These are phyloP conservation scores for Verticillium alfalfae DNA, from an alignment of 2,329 filamentous ascomycete species.

Conservation along the genomic window DNA sequence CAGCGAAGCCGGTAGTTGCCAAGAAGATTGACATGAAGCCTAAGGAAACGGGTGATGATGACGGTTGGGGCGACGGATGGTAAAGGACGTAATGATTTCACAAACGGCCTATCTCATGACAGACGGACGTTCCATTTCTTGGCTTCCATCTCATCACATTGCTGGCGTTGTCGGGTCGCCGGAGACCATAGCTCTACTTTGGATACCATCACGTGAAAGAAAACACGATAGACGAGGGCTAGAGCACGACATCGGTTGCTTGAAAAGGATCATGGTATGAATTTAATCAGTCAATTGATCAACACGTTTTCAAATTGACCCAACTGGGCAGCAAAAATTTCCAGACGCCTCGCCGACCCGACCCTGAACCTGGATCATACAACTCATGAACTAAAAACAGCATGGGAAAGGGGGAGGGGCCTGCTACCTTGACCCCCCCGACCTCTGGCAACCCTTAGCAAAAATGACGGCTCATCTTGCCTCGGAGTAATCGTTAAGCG, in stretches of 20 bases:
- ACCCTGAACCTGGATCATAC: slow-evolving; percentile 4
- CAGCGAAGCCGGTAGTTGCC: slow-evolving; percentile 35
- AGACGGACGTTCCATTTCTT: not conserved
- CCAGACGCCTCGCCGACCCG: slow-evolving; percentile 13
- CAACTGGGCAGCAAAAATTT: not conserved
- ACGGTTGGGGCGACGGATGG: slow-evolving; percentile 65
- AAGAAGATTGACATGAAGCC: slow-evolving; percentile 70
- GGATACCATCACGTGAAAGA: slow-evolving; percentile 6
- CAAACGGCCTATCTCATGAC: not conserved
- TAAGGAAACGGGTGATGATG: slow-evolving; percentile 51
- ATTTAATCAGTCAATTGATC: slow-evolving; percentile 5
- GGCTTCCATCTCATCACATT: not conserved
- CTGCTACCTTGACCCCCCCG: not conserved
- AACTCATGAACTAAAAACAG: slow-evolving; percentile 1
- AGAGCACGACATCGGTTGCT: not conserved
- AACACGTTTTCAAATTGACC: not conserved
- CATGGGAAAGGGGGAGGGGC: not conserved
- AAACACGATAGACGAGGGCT: not conserved
- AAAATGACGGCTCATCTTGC: slow-evolving; percentile 26
- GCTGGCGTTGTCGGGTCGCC: not conserved
- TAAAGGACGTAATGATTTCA: slow-evolving; percentile 19
- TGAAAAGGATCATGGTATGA: slow-evolving; percentile 4
- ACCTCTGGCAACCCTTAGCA: not conserved
- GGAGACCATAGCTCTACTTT: not conserved
- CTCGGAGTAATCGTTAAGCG: slow-evolving; percentile 79